phyloP scores from a whole-genome alignment of 768 basidiomycete genomes.

The Boletus speciosus region DNA sequence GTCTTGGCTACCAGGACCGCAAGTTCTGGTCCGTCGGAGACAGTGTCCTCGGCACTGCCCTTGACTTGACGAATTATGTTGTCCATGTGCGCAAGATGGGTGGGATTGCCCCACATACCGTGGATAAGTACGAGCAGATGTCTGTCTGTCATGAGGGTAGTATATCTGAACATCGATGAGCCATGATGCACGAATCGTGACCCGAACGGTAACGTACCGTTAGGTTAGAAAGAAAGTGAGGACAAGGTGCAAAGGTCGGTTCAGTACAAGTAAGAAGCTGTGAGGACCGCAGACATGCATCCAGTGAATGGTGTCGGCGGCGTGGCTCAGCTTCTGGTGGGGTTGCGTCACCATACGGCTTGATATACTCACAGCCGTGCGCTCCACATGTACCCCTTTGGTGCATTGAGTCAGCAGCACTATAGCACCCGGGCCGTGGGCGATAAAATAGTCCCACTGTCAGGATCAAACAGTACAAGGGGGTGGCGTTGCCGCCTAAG shows the following conservation, averaged over 20 bases:
- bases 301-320: neutral
- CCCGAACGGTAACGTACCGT: slow-evolving; percentile 1
- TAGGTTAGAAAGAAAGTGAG: neutral
- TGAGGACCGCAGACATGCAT: slow-evolving; percentile 1
- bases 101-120: slow-evolving; percentile 81
- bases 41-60: slow-evolving; percentile 18
- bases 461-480: no score
- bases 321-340: no score
- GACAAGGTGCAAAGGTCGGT: slow-evolving; percentile 2
- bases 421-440: neutral
- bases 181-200: neutral
- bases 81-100: slow-evolving; percentile 57
- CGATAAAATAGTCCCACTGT: neutral
- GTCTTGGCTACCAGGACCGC: slow-evolving; percentile 64
- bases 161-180: neutral
- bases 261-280: neutral
- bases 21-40: slow-evolving; percentile 41
- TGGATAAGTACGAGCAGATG: slow-evolving; percentile 47
- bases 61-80: slow-evolving; percentile 50
- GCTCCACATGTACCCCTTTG: neutral
- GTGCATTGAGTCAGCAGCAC: no score
- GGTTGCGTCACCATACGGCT: neutral
- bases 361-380: neutral
- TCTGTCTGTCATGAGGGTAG: slow-evolving; percentile 25
- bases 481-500: no score